Conservation (phyloP, 139 green algal genomes). For the Chara braunii region DNA sequence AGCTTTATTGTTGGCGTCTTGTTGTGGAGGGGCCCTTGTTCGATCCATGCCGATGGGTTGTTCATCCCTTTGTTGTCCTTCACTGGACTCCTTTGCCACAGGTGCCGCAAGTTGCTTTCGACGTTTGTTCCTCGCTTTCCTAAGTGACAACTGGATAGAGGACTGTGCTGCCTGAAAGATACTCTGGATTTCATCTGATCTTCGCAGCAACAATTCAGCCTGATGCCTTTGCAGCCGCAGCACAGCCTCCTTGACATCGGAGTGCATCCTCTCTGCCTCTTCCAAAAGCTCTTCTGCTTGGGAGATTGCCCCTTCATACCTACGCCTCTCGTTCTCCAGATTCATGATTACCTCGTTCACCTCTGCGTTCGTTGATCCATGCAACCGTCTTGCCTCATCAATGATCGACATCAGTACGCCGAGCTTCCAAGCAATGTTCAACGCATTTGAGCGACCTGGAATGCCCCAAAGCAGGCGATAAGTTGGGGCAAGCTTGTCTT, state of each 20-base stretch:
- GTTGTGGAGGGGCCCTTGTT: not conserved
- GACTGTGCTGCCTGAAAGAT: not conserved
- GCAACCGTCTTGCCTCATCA: slow-evolving; percentile 4
- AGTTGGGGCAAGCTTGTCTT: slow-evolving; percentile 39
- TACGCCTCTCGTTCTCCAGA: slow-evolving; percentile 3
- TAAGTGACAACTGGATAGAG: not conserved
- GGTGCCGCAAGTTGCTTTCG: not conserved
- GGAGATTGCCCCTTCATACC: slow-evolving; percentile 1
- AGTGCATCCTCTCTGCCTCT: slow-evolving; percentile 18
- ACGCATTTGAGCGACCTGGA: slow-evolving; percentile 36
- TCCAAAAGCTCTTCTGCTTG: slow-evolving; percentile 5
- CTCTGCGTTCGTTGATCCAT: slow-evolving; percentile 6
- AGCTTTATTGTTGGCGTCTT: not conserved
- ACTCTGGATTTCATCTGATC: not conserved
- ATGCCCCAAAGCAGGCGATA: slow-evolving; percentile 52
- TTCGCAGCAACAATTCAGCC: not conserved
- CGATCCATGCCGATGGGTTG: not conserved
- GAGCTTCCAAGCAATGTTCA: slow-evolving; percentile 27
- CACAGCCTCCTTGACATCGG: slow-evolving; percentile 1
- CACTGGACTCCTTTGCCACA: not conserved
- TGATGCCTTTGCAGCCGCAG: slow-evolving; percentile 11
- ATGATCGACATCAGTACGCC: slow-evolving; percentile 10
- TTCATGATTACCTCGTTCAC: slow-evolving; percentile 31
- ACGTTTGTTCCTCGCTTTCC: not conserved
- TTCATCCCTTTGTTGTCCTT: not conserved